Evolutionary conservation across 1,284 basidiomycete species (phyloP).

Genomic region (Marasmius sp.): DNA sequence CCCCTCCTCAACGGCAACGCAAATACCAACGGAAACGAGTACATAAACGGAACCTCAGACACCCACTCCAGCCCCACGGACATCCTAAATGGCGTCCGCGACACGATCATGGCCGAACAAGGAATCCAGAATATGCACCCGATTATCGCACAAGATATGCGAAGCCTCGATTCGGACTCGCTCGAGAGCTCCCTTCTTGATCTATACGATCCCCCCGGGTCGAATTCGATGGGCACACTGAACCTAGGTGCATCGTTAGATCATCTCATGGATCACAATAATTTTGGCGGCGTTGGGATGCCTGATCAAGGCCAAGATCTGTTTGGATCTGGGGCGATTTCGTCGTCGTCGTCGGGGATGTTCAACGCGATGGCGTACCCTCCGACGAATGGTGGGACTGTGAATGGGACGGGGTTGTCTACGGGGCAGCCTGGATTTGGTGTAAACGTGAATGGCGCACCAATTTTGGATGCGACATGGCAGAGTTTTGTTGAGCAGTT

Average conservation of each 20-base stretch:
- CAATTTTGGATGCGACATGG: constrained; percentile 60
- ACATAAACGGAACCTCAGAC: background rate
- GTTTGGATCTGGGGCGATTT: constrained; percentile 10
- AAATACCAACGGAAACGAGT: background rate
- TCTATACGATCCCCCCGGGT: constrained; percentile 24
- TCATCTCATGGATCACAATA: background rate
- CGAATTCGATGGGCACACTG: background rate
- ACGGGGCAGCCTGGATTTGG: background rate
- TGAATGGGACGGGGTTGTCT: background rate
- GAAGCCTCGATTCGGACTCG: constrained; percentile 22
- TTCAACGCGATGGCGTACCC: constrained; percentile 14
- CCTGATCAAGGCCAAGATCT: background rate
- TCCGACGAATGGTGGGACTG: constrained; percentile 15
- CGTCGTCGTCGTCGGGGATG: background rate
- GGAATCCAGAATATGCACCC: constrained; percentile 23
- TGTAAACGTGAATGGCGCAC: constrained; percentile 20
- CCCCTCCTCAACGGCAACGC: background rate
- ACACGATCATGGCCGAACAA: background rate
- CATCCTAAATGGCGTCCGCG: background rate
- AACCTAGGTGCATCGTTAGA: background rate
- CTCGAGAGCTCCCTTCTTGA: constrained; percentile 16
- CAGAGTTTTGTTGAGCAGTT: constrained; percentile 67
- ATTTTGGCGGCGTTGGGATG: background rate
- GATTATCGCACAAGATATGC: constrained; percentile 29
- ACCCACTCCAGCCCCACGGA: background rate